Base-by-base conservation (phyloP, 2,329 filamentous ascomycete genomes). In the Pseudonectria buxi region DNA sequence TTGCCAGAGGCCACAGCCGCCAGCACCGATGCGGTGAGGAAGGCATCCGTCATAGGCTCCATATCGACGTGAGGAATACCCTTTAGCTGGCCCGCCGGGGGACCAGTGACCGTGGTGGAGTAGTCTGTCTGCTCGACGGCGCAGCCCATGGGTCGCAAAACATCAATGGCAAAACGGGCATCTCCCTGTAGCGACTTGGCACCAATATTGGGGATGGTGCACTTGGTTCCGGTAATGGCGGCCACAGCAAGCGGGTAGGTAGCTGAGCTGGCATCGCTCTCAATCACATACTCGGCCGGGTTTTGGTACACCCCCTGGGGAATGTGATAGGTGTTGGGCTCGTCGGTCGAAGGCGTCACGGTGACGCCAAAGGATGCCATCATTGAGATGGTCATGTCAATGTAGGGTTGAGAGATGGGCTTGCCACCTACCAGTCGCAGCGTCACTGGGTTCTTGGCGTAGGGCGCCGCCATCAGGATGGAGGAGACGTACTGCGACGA, bases 401-500 rank as follows among this genome's bases (percentile, higher is more conserved):
- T 96, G 60, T 98, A 98, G 2, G 82, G 80, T 58, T 96, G 89
- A 2, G 90, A 96, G 46, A 98, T 95, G 28, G 92, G 90, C 61
- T 95, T 96, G 36, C 89, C 92, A n/a, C 92, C 92, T 10, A 96
- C 83, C 26, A 98, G 73, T 27, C 81, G 83, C 46, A 98, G 67
- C 0, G 87, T 95, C 26, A 98, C 89, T 0, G 90, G 86, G 44
- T 88, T 81, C 64, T 95, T 95, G 30, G 92, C 92, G 55, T 96
- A 98, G 0, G 92, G 92, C 0, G 92, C 92, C 40, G 88, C 94
- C 86, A 98, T 94, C 33, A 98, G 71, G 45, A 98, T 80, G 2
- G 90, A 95, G 0, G 92, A 96, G 26, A 98, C 92, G 56, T 96
- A 98, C 64, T 98, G 92, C n/a, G 92, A 96, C 7, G 92, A 98